These are phyloP conservation scores for Lecanicillium sp. DNA, from an alignment of 2,329 filamentous ascomycete species.

Conservation along the genomic window DNA sequence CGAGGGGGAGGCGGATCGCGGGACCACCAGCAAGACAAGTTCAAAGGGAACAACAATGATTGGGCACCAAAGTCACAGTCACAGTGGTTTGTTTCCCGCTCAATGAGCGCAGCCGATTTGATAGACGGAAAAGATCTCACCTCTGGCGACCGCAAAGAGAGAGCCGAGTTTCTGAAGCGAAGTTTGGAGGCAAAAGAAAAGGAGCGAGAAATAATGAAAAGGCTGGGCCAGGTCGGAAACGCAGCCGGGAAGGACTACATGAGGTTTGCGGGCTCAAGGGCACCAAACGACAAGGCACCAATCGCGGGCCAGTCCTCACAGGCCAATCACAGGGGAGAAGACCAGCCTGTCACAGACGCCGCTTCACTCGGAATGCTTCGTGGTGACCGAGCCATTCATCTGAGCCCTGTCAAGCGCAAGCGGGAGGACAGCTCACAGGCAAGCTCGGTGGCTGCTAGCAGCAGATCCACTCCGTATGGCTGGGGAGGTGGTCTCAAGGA, in stretches of 20 bases:
- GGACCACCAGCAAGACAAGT: constrained; percentile 14
- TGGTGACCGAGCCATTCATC: constrained; percentile 38
- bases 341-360: constrained; percentile 30
- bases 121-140: constrained; percentile 57
- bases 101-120: constrained; percentile 49
- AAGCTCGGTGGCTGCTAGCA: constrained; percentile 18
- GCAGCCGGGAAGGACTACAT: constrained; percentile 68
- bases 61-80: constrained; percentile 48
- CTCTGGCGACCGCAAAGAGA: constrained; percentile 50
- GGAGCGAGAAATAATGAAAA: constrained; percentile 64
- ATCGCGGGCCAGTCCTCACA: constrained; percentile 2
- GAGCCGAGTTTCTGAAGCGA: constrained; percentile 58
- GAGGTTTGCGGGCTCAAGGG: constrained; percentile 27
- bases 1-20: constrained; percentile 14
- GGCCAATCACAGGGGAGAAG: constrained; percentile 16
- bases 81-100: constrained; percentile 44
- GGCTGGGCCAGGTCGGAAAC: constrained; percentile 55
- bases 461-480: constrained; percentile 30
- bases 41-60: constrained; percentile 34
- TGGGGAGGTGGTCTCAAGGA: constrained; percentile 50
- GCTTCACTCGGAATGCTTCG: constrained; percentile 24
- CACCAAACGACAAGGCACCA: background rate
- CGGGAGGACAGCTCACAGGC: constrained; percentile 40
- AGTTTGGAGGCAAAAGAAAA: constrained; percentile 60
- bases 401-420: constrained; percentile 56